phyloP scores from a whole-genome alignment of 805 yeast genomes.

The Ogataea corticis region DNA sequence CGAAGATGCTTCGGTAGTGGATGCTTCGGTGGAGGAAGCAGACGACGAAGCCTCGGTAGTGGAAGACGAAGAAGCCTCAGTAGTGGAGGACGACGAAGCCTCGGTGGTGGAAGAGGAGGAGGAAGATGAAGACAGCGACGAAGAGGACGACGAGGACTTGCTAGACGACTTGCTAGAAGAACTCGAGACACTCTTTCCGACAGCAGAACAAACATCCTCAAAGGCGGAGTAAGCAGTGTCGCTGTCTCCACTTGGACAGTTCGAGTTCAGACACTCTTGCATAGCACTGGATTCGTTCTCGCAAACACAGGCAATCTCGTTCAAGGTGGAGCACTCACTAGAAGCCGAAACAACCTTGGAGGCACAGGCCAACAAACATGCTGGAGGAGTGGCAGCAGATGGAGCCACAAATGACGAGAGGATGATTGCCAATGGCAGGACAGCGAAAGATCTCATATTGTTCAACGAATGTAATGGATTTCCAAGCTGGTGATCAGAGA shows the following conservation, averaged over 20 bases:
- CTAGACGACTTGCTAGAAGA: neutral
- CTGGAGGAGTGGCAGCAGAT: conserved; percentile 74
- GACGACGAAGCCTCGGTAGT: conserved; percentile 32
- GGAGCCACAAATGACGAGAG: conserved; percentile 42
- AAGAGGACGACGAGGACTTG: conserved; percentile 21
- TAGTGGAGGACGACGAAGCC: conserved; percentile 21
- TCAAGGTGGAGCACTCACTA: conserved; percentile 56
- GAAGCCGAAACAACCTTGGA: conserved; percentile 60
- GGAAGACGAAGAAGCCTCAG: conserved; percentile 19
- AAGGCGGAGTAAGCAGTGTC: conserved; percentile 62
- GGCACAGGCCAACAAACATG: conserved; percentile 89
- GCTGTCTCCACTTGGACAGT: conserved; percentile 67
- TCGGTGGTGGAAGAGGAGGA: conserved; percentile 17
- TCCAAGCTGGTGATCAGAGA: neutral
- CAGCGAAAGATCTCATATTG: conserved; percentile 17
- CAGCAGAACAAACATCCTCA: conserved; percentile 50
- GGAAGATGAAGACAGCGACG: conserved; percentile 17
- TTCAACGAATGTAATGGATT: conserved; percentile 1
- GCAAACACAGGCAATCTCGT: conserved; percentile 71
- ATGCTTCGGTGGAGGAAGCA: conserved; percentile 12
- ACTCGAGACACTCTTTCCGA: conserved; percentile 34
- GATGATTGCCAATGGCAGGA: conserved; percentile 29
- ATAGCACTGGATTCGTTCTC: conserved; percentile 52
- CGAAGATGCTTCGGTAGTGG: conserved; percentile 14
- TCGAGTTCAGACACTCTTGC: conserved; percentile 59